Evolutionary conservation across 768 basidiomycete genomes (phyloP).

Genomic region (Lyophyllum atratum): DNA sequence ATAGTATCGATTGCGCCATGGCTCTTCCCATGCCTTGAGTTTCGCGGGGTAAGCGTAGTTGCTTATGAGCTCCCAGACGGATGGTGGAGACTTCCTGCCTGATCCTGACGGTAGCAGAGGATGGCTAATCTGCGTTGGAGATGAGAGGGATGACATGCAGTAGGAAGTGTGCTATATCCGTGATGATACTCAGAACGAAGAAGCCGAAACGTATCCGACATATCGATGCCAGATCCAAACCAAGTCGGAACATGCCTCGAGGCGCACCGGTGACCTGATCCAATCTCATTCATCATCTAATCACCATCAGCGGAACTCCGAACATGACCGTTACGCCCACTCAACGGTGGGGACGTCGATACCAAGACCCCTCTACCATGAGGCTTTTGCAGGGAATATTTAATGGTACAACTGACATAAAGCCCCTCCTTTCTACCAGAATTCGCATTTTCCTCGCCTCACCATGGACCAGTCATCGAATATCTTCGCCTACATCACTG

Average conservation of each 20-base stretch:
- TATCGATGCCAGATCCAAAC: too few species aligned
- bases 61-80: background rate
- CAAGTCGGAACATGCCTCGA: too few species aligned
- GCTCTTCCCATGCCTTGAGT: constrained; percentile 11
- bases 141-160: background rate
- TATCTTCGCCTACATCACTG: constrained; percentile 11
- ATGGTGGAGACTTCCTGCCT: background rate
- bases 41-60: background rate
- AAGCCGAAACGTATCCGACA: background rate
- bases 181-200: background rate
- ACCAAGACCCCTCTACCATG: too few species aligned
- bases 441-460: too few species aligned
- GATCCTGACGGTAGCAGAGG: background rate
- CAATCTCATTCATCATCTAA: too few species aligned
- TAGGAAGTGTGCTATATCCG: background rate
- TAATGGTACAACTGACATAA: background rate
- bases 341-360: too few species aligned
- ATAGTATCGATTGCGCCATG: constrained; percentile 25
- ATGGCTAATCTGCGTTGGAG: background rate
- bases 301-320: too few species aligned
- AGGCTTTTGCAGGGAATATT: too few species aligned
- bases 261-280: too few species aligned
- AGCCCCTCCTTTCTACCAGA: background rate
- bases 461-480: background rate
- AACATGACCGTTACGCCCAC: too few species aligned